phyloP scores from a whole-genome alignment of 176 grass and related monocot genomes.

The Metroxylon sagu region DNA sequence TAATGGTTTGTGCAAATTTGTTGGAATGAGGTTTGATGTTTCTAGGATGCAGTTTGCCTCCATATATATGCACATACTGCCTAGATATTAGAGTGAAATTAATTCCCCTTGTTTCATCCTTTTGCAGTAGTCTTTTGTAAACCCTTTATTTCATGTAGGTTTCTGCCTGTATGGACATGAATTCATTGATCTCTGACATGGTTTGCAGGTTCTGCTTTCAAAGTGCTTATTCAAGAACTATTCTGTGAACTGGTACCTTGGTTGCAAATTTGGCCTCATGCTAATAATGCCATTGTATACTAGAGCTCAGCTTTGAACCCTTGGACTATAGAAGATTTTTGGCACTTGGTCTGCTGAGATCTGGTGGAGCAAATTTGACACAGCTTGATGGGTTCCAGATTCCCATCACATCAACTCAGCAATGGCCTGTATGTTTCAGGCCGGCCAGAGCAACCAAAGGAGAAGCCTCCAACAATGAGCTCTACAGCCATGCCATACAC shows the following conservation, averaged over 20 bases:
- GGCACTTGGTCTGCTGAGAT: not conserved
- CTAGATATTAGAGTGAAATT: no score
- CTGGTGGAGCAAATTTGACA: not conserved
- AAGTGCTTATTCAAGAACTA: not conserved
- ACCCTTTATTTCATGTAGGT: no score
- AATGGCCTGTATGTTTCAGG: conserved; percentile 94
- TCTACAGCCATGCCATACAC: conserved; percentile 82
- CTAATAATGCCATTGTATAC: not conserved
- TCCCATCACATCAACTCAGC: conserved; percentile 89
- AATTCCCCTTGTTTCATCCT: no score
- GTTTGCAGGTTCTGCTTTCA: not conserved
- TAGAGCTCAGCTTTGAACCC: not conserved
- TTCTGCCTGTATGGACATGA: not conserved
- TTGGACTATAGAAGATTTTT: not conserved
- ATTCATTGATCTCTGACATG: not conserved
- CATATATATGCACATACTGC: no score
- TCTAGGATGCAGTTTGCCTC: no score
- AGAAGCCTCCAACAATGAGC: conserved; percentile 59
- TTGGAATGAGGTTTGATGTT: no score
- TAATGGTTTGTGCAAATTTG: no score
- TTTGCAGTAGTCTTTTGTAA: no score
- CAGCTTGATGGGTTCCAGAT: conserved; percentile 64
- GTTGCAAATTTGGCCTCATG: not conserved
- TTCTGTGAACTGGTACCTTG: not conserved
- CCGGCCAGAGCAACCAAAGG: conserved; percentile 68